Evolutionary conservation across 768 basidiomycete genomes (phyloP).

Genomic region (Suillus subalutaceus): DNA sequence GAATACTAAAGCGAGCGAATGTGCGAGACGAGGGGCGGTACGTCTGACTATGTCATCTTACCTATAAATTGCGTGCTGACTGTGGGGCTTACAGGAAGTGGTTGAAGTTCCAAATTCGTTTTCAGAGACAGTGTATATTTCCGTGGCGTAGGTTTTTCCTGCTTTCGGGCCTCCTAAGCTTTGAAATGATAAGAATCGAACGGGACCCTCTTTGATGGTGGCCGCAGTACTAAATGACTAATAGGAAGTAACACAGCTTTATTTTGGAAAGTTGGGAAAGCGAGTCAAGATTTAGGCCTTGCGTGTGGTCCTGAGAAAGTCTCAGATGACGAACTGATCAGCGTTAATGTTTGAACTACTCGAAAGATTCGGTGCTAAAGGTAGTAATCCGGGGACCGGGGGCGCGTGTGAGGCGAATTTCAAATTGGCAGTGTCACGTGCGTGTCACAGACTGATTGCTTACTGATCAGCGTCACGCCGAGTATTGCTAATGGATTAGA

Average conservation of each 20-base stretch:
- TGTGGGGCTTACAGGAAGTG: not conserved
- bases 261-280: not conserved
- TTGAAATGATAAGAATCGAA: not conserved
- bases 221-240: slow-evolving; percentile 1
- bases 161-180: not conserved
- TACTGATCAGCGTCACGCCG: slow-evolving; percentile 31
- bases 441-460: slow-evolving; percentile 23
- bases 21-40: slow-evolving; percentile 10
- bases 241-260: not conserved
- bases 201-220: not conserved
- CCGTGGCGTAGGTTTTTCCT: not conserved
- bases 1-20: slow-evolving; percentile 9
- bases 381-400: too few relatives aligned
- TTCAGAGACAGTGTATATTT: not conserved
- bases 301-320: not conserved
- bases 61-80: not conserved
- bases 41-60: not conserved
- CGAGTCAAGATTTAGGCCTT: not conserved
- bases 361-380: not conserved
- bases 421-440: slow-evolving; percentile 22
- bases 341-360: not conserved
- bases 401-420: slow-evolving; percentile 20
- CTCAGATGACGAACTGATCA: not conserved
- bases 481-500: slow-evolving; percentile 20
- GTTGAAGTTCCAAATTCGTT: not conserved